phyloP scores from a whole-genome alignment of 345 rosid genomes.

The Turritis glabra region DNA sequence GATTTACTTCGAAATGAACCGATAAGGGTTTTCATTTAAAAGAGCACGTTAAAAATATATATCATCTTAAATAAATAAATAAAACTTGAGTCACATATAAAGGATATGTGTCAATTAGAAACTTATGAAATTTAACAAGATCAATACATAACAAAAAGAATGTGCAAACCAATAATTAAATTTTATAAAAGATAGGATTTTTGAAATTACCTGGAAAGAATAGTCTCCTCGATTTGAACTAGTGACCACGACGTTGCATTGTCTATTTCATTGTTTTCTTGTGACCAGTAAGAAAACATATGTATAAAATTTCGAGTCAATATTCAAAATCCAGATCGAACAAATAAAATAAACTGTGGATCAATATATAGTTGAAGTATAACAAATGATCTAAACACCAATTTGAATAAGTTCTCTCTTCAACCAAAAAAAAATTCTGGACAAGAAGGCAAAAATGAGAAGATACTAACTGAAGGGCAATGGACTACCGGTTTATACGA shows the following conservation, averaged over 20 bases:
- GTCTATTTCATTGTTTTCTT: background rate
- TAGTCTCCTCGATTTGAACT: slow-evolving; percentile 18
- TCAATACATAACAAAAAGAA: background rate
- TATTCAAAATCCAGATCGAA: slow-evolving; percentile 18
- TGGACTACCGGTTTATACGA: slow-evolving; percentile 64
- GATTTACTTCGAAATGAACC: background rate
- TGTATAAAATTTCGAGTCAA: slow-evolving; percentile 23
- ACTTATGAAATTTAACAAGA: background rate
- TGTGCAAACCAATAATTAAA: background rate
- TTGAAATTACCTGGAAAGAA: slow-evolving; percentile 21
- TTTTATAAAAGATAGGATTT: background rate
- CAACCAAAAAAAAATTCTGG: background rate
- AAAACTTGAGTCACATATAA: no score
- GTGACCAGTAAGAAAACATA: background rate
- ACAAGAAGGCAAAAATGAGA: slow-evolving; percentile 17
- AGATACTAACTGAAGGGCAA: slow-evolving; percentile 37
- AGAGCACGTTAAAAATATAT: no score
- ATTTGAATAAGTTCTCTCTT: background rate
- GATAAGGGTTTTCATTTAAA: no score
- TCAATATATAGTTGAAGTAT: slow-evolving; percentile 5
- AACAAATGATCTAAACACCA: background rate
- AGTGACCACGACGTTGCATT: slow-evolving; percentile 30
- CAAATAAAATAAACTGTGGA: background rate
- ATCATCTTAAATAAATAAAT: no score
- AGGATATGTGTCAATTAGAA: no score